Conservation (phyloP, 495 filamentous ascomycete species). For the Hyaloscypha finlandica region DNA sequence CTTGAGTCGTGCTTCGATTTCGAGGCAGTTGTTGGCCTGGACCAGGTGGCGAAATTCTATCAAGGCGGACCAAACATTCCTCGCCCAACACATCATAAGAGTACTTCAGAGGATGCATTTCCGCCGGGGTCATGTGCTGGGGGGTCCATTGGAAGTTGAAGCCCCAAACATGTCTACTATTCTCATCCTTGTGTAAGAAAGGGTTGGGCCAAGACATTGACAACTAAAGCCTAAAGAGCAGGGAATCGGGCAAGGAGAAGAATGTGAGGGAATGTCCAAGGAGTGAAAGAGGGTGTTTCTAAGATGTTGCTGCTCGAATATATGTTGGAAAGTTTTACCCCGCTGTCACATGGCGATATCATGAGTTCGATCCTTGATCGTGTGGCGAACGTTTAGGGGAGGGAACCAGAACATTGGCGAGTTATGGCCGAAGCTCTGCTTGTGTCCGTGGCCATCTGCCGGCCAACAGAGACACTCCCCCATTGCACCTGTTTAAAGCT, state of each 20-base stretch:
- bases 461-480: too few relatives aligned
- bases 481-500: too few relatives aligned
- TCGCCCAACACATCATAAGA: conserved; percentile 71
- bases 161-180: conserved; percentile 53
- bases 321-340: neutral
- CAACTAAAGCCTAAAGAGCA: neutral
- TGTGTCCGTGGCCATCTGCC: too few relatives aligned
- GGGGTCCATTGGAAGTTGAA: conserved; percentile 71
- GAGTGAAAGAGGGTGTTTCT: neutral
- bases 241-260: neutral
- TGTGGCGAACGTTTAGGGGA: too few relatives aligned
- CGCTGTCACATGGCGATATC: conserved; percentile 25
- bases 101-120: conserved; percentile 60
- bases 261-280: neutral
- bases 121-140: conserved; percentile 61
- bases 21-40: conserved; percentile 18
- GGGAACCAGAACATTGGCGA: too few relatives aligned
- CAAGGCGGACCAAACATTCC: conserved; percentile 61
- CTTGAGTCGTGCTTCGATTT: conserved; percentile 17
- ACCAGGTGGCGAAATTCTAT: conserved; percentile 51
- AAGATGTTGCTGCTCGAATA: neutral
- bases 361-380: conserved; percentile 3
- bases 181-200: conserved; percentile 34
- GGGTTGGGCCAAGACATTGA: conserved; percentile 43
- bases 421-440: too few relatives aligned